Percentiles rank a stretch among this genome's conserved stretches.
Evolutionary conservation across 2,329 filamentous ascomycete species (phyloP).

Genomic region (Ceratocystis ficicola): DNA sequence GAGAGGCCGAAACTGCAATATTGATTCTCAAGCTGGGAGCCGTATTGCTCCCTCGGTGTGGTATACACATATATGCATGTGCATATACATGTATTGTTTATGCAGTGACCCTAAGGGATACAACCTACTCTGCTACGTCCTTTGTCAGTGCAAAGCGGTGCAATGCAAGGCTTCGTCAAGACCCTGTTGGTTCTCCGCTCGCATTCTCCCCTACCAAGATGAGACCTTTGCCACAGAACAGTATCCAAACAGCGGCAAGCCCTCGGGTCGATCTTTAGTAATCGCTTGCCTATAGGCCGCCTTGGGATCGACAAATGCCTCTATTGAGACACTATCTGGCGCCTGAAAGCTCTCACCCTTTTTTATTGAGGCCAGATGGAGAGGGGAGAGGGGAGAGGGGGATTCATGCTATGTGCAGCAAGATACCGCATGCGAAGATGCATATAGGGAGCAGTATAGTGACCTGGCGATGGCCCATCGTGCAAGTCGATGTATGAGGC

Average conservation of each 20-base stretch:
- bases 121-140: background rate
- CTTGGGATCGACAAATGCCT: too few species aligned
- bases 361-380: too few species aligned
- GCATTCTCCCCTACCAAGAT: background rate
- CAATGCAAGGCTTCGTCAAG: background rate
- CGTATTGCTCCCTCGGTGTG: background rate
- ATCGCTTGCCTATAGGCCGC: too few species aligned
- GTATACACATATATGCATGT: background rate
- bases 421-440: too few species aligned
- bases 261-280: too few species aligned
- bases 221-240: slow-evolving; percentile 5
- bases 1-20: background rate
- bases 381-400: too few species aligned
- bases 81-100: background rate
- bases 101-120: background rate
- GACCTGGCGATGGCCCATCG: background rate
- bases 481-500: background rate
- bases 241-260: background rate
- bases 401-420: too few species aligned
- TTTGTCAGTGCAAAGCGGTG: background rate
- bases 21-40: background rate
- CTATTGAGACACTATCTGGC: too few species aligned
- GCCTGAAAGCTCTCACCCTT: too few species aligned
- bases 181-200: background rate
- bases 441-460: too few species aligned